These are phyloP conservation scores for Oryza longistaminata DNA, from an alignment of 176 grass and related monocot genomes.

Conservation along the genomic window DNA sequence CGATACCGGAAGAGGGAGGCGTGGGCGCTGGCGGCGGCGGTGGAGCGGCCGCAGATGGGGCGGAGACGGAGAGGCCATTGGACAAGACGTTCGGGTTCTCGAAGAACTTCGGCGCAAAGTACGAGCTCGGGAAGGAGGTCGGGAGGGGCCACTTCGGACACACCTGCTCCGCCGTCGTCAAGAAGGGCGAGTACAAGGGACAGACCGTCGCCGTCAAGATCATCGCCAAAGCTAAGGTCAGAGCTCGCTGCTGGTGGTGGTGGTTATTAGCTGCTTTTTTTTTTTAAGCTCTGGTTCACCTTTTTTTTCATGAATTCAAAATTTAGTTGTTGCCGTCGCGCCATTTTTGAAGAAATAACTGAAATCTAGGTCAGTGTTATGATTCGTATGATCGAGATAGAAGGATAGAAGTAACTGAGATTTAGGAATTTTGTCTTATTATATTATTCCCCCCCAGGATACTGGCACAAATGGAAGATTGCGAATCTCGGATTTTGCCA, in stretches of 20 bases:
- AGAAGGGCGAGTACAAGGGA: slow-evolving; percentile 90
- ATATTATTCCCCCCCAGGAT: neutral
- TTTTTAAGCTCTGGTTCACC: slow-evolving; percentile 9
- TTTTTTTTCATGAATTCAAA: slow-evolving; percentile 23
- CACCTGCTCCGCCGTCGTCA: slow-evolving; percentile 78
- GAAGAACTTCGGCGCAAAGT: slow-evolving; percentile 93
- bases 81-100: slow-evolving; percentile 91
- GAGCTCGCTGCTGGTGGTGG: neutral
- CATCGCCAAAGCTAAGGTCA: slow-evolving; percentile 96
- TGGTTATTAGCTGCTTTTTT: neutral
- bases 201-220: slow-evolving; percentile 91
- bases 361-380: neutral
- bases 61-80: slow-evolving; percentile 70
- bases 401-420: neutral
- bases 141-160: slow-evolving; percentile 96
- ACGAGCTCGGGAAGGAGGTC: slow-evolving; percentile 96
- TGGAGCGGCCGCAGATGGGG: slow-evolving; percentile 35
- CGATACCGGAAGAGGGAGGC: slow-evolving; percentile 76
- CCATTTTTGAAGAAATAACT: slow-evolving; percentile 29
- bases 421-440: slow-evolving; percentile 15
- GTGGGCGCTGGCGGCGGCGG: slow-evolving; percentile 10
- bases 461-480: neutral
- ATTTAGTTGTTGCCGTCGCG: neutral
- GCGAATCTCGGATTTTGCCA: neutral
- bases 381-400: neutral